Evolutionary conservation across 148 eudicot species (phyloP).

Genomic region (Limonium bicolor): DNA sequence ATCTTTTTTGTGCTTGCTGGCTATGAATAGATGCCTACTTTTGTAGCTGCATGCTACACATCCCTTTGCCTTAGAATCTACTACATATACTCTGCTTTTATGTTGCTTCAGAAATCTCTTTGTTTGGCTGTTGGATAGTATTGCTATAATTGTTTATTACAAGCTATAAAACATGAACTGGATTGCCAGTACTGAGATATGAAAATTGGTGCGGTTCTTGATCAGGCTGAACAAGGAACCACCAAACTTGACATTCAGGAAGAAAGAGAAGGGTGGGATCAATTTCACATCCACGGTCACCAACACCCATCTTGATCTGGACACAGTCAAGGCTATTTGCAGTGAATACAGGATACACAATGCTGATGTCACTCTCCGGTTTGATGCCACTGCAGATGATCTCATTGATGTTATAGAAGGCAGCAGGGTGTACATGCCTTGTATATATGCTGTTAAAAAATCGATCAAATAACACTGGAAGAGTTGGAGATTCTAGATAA

Average conservation of each 20-base stretch:
- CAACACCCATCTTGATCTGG: slow-evolving; percentile 84
- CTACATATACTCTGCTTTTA: no score
- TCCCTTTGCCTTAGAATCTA: no score
- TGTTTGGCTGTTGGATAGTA: no score
- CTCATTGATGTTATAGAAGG: slow-evolving; percentile 97
- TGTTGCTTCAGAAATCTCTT: no score
- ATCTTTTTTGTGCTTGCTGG: slow-evolving; percentile 3
- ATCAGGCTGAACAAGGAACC: slow-evolving; percentile 95
- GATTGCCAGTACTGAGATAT: no score
- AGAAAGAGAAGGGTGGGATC: slow-evolving; percentile 94
- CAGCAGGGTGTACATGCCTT: slow-evolving; percentile 86
- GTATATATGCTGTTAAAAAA: slow-evolving; percentile 91
- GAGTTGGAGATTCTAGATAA: slow-evolving; percentile 90
- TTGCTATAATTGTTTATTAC: no score
- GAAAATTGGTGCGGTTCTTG: no score
- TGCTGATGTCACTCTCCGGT: slow-evolving; percentile 82
- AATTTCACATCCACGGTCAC: slow-evolving; percentile 90
- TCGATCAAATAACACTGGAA: slow-evolving; percentile 93
- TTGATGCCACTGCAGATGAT: slow-evolving; percentile 97
- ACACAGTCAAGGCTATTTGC: slow-evolving; percentile 93
- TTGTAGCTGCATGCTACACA: no score
- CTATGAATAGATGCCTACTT: no score
- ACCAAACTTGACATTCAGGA: slow-evolving; percentile 84
- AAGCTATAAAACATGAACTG: no score
- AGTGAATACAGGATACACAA: slow-evolving; percentile 94